Conservation (phyloP, 257 asterid genomes). For the Fraxinus cuspidata region DNA sequence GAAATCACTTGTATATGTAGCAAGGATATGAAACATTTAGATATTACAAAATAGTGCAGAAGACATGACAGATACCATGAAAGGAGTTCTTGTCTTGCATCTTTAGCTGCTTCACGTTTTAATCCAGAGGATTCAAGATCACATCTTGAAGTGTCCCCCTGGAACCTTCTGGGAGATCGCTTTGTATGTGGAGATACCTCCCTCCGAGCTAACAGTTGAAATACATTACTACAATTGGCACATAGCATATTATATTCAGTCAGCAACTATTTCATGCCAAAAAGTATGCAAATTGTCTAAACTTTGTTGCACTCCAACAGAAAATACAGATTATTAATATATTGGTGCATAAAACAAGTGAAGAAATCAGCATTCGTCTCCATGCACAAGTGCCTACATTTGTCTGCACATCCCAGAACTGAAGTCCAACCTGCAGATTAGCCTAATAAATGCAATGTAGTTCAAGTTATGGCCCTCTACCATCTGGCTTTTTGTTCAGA, state of each 20-base stretch:
- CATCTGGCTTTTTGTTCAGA: background rate
- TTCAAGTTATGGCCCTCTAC: background rate
- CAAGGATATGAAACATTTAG: background rate
- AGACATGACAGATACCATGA: constrained; percentile 62
- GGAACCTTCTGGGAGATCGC: constrained; percentile 63
- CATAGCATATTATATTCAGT: constrained; percentile 28
- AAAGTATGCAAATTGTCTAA: constrained; percentile 5
- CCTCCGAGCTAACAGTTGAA: constrained; percentile 69
- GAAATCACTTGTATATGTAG: constrained; percentile 10
- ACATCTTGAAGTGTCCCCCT: constrained; percentile 60
- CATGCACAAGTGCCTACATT: background rate
- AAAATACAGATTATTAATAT: constrained; percentile 1
- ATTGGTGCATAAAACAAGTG: background rate
- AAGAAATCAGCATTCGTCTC: background rate
- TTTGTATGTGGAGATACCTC: constrained; percentile 81
- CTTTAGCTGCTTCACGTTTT: constrained; percentile 60
- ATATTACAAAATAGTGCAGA: background rate
- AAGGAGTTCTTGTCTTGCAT: constrained; percentile 77
- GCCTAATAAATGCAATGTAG: background rate
- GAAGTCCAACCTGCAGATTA: background rate
- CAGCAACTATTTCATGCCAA: constrained; percentile 7
- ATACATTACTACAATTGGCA: constrained; percentile 62
- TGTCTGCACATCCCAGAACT: background rate
- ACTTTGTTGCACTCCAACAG: background rate
- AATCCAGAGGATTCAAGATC: constrained; percentile 42